phyloP scores from a whole-genome alignment of 2,329 filamentous ascomycete genomes.

The Aaosphaeria arxii region DNA sequence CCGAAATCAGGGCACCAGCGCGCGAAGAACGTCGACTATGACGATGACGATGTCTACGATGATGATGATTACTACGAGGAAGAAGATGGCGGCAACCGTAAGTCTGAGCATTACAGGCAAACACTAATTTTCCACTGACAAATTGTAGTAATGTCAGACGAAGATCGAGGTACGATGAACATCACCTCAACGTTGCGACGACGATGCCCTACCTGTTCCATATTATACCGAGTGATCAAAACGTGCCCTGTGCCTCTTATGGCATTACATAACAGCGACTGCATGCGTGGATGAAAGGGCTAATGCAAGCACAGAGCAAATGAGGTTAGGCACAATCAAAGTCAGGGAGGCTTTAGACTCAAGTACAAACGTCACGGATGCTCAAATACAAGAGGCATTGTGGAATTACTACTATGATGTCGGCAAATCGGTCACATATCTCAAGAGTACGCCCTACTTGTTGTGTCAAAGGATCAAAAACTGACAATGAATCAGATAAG shows the following conservation, averaged over 20 bases:
- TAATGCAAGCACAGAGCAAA: conserved; percentile 40
- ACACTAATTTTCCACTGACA: neutral
- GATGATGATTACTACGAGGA: conserved; percentile 49
- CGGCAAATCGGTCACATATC: conserved; percentile 76
- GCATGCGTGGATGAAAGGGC: neutral
- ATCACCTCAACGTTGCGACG: no score
- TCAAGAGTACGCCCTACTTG: conserved; percentile 56
- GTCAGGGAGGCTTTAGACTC: conserved; percentile 65
- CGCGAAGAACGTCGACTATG: conserved; percentile 47
- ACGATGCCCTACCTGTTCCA: no score
- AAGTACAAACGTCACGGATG: conserved; percentile 60
- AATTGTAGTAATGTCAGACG: conserved; percentile 19
- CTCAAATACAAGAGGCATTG: conserved; percentile 81
- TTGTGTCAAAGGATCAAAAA: neutral
- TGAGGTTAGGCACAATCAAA: conserved; percentile 64
- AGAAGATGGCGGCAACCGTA: conserved; percentile 31
- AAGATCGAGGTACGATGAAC: conserved; percentile 12
- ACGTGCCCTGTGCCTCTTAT: no score
- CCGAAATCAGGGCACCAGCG: conserved; percentile 41
- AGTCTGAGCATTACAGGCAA: neutral
- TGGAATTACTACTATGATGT: conserved; percentile 98
- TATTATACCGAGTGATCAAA: no score
- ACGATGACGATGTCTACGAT: conserved; percentile 52
- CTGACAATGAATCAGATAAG: conserved; percentile 1
- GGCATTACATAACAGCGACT: neutral